phyloP scores from a whole-genome alignment of 306 rosid genomes.

The Corylus americana region DNA sequence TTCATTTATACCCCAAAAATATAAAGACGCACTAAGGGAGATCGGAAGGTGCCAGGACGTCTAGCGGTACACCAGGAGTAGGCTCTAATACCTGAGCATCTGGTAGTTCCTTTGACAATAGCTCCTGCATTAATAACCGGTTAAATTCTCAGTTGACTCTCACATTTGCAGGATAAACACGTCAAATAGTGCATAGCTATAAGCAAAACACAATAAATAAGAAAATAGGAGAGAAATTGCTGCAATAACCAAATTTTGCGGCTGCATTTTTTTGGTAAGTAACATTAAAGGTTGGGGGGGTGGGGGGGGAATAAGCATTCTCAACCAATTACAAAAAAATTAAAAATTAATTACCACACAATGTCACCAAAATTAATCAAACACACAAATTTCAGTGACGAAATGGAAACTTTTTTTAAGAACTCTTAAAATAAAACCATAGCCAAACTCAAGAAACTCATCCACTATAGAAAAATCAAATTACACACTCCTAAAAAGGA shows the following conservation, averaged over 20 bases:
- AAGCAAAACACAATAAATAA: not conserved
- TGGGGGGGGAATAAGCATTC: no score
- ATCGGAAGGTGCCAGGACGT: slow-evolving; percentile 41
- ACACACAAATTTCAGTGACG: no score
- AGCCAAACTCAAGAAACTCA: no score
- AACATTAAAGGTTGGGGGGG: not conserved
- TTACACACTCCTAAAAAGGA: not conserved
- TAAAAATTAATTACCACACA: no score
- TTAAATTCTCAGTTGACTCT: slow-evolving; percentile 26
- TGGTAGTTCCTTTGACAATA: slow-evolving; percentile 70
- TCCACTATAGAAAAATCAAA: no score
- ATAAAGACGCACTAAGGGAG: slow-evolving; percentile 12
- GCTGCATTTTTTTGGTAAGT: not conserved
- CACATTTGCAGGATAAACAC: not conserved
- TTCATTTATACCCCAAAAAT: not conserved
- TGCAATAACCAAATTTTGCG: not conserved
- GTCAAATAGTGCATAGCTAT: not conserved
- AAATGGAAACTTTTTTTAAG: no score
- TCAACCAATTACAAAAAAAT: no score
- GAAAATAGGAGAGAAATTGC: slow-evolving; percentile 12
- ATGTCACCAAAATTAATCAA: no score
- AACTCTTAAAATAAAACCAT: no score
- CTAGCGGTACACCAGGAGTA: slow-evolving; percentile 65
- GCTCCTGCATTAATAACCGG: slow-evolving; percentile 60
- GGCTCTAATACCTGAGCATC: slow-evolving; percentile 61